Evolutionary conservation across 208 protist species (phyloP), one percentile per base, ranked within the genome.

Genomic region (Wallacemonas collosoma): DNA sequence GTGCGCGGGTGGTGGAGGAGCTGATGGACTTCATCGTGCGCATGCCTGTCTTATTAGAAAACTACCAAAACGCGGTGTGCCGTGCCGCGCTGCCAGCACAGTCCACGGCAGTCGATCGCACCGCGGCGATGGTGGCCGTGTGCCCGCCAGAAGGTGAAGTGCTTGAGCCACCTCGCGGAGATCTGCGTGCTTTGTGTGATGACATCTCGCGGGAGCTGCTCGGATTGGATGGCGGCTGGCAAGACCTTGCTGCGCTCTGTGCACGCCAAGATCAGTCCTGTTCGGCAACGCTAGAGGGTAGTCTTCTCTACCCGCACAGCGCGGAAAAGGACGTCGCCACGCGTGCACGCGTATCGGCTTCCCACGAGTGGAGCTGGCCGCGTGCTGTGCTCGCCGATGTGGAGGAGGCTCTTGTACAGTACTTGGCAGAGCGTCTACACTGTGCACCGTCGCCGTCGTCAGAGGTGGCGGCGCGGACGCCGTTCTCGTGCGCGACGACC

Each of bases 141-240:
- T 62, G 35, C 26, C 66, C 35, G 38, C 44, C 51, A 11, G 15
- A 43, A 38, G 47, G 58, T 14, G 63, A 76, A 12, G 7, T 73
- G 57, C 71, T 65, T 11, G 38, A 76, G 44, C 36, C 60, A 11
- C 57, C 39, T 7, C 39, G 70, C 38, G 61, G 60, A 36, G 38
- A 54, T 11, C 48, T 45, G 36, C 50, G 68, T 44, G 3, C 26
- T 7, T 15, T 57, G 41, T 92, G 87, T 69, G 87, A 92, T 73
- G 72, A 64, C 38, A 87, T 92, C 61, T 56, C 75, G 2, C 83
- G 76, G 12, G 72, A 69, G 11, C 65, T 87, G 55, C 77, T 92
- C 6, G 83, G 83, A 12, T 36, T 89, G 14, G 57, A 80, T 3
- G 83, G 83, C 11, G 87, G 87, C 14, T 92, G 80, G 78, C 67